Evolutionary conservation across 2,329 filamentous ascomycete species (phyloP), one percentile per base, ranked within the genome.

Genomic region (Metarhizium robertsii): DNA sequence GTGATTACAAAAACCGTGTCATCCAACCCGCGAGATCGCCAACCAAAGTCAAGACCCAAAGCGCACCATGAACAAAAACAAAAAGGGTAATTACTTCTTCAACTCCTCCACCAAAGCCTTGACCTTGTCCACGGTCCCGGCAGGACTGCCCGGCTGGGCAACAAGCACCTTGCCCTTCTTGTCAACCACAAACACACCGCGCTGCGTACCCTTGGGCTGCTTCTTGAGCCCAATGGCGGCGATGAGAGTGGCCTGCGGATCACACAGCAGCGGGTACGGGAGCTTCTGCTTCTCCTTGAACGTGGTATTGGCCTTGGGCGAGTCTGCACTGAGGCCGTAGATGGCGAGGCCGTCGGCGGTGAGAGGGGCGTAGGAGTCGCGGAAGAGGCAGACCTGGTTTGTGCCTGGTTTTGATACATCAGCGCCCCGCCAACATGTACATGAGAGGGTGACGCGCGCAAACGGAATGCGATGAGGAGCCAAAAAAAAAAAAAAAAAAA

Each of bases 221-320:
- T 96, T 96, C 75, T 91, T 92, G 61, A 97, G 74, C n/a, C 92
- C 92, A 67, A 97, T 88, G 55, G 91, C 91, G 13, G 71, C 77
- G 64, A 97, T 95, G 57, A 99, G 80, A 2, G 82, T 84, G 32
- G 80, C 82, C 53, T 75, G 73, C 6, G 86, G 81, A 70, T 99
- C 92, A 74, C 92, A 97, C 45, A 99, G 81, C 49, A 99, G 83
- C 40, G 87, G 77, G 71, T 96, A 99, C 5, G 87, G 89, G 54
- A 97, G 81, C 60, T 87, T 90, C 71, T 97, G 90, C 76, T 95
- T 96, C 45, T 84, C 86, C 73, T 90, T 88, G 80, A 97, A 99
- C 49, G 84, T 90, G 29, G 89, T 92, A 76, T 99, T 99, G 65
- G 90, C 84, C 74, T 94, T 95, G 65, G 90, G 85, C 50, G 85